Evolutionary conservation across 805 yeast genomes (phyloP).

Genomic region (Yarrowia alimentaria): DNA sequence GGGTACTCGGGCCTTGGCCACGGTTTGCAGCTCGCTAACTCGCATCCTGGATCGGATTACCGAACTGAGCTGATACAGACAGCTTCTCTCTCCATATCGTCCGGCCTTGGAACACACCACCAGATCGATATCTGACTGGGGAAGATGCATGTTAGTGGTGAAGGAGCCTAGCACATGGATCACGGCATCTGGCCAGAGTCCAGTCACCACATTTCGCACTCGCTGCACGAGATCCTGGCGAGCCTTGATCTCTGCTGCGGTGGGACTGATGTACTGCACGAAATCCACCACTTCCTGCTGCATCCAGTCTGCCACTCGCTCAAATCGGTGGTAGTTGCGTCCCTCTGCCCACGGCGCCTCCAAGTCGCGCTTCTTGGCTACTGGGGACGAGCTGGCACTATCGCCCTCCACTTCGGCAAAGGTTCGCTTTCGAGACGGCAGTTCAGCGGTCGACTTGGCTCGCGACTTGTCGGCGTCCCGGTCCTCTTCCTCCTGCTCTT

Average conservation of each 20-base stretch:
- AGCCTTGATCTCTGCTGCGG: slow-evolving; percentile 62
- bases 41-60: slow-evolving; percentile 58
- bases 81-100: slow-evolving; percentile 55
- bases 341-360: slow-evolving; percentile 73
- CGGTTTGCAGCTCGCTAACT: slow-evolving; percentile 75
- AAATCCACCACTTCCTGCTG: slow-evolving; percentile 83
- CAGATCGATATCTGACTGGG: slow-evolving; percentile 95
- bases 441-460: no score
- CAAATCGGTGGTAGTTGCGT: slow-evolving; percentile 72
- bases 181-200: slow-evolving; percentile 75
- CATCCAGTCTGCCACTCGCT: slow-evolving; percentile 82
- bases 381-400: slow-evolving; percentile 5
- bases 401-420: slow-evolving; percentile 19
- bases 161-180: slow-evolving; percentile 89
- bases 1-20: slow-evolving; percentile 89
- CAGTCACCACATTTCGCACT: slow-evolving; percentile 52
- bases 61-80: slow-evolving; percentile 70
- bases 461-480: no score
- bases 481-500: no score
- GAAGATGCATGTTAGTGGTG: slow-evolving; percentile 89
- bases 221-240: slow-evolving; percentile 65
- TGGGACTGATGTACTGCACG: slow-evolving; percentile 81
- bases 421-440: slow-evolving; percentile 11
- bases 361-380: slow-evolving; percentile 29
- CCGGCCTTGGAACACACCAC: slow-evolving; percentile 75